Evolutionary conservation across 176 grass and related monocot species (phyloP).

Genomic region (Musa schizocarpa): DNA sequence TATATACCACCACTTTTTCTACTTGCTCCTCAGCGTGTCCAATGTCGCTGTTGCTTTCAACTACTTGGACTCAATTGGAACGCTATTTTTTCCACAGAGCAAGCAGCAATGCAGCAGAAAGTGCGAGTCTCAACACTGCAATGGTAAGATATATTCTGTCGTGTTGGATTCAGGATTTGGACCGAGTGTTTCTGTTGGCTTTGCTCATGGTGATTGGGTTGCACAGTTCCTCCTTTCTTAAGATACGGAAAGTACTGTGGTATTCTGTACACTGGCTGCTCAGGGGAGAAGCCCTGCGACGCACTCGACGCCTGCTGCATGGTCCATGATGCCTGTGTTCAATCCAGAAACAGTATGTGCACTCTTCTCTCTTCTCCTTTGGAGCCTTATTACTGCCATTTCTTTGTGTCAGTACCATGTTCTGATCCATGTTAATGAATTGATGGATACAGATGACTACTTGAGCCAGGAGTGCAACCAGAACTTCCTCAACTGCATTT

Average conservation of each 20-base stretch:
- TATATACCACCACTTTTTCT: no score
- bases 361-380: not conserved
- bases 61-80: not conserved
- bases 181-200: not conserved
- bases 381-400: not conserved
- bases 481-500: conserved; percentile 56
- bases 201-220: not conserved
- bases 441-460: conserved; percentile 57
- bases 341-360: conserved; percentile 48
- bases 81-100: conserved; percentile 28
- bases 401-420: not conserved
- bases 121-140: conserved; percentile 87
- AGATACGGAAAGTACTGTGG: conserved; percentile 97
- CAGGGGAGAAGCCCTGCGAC: conserved; percentile 84
- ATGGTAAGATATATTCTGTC: conserved; percentile 3
- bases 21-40: no score
- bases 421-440: not conserved
- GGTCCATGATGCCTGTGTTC: conserved; percentile 77
- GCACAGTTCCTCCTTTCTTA: conserved; percentile 51
- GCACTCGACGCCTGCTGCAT: conserved; percentile 92
- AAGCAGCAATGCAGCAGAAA: conserved; percentile 73
- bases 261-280: conserved; percentile 87
- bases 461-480: conserved; percentile 70
- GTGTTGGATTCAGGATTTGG: not conserved
- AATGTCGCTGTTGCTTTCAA: no score